Base-by-base conservation (phyloP, 1,284 basidiomycete genomes). In the Trichosporon coremiiforme region DNA sequence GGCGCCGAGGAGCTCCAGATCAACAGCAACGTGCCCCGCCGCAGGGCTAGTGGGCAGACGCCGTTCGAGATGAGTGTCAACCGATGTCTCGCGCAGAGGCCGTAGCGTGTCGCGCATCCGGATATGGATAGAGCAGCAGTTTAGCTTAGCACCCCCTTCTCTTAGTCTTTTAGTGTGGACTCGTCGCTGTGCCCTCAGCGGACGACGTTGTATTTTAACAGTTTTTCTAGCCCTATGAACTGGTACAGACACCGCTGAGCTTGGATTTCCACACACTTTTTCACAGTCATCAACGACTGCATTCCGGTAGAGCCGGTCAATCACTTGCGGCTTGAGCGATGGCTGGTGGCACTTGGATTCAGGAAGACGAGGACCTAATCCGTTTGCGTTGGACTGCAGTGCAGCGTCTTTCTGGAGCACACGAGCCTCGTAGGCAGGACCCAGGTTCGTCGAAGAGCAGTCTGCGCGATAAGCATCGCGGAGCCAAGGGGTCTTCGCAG, bases 1-100 rank as follows among this genome's bases (percentile, higher is more conserved):
- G 70, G 57, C 17, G 57, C 29, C 2, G 57, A 73, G 22, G 66
- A 68, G 66, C 31, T 36, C 17, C 7, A 31, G 31, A n/a, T 47
- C 35, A 55, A 12, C 55, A 41, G 20, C 50, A 38, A 31, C 60
- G 62, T 68, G 68, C 64, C 17, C 29, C 29, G 57, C 29, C 57
- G 57, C 3, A 5, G 57, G 4, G 57, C 57, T 9, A 33, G 29
- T 17, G 79, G 80, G 8, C 76, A 74, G 73, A 78, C 77, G 7
- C 79, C 80, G 47, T 79, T 83, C 65, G 80, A 81, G 74, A 68
- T 80, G 70, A 78, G 76, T 62, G 75, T 79, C 1, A 76, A 78
- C 66, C 74, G 81, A 65, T 78, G 76, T 70, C 22, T 79, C 33
- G 76, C 76, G 9, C 81, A 81, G 71, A 72, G 79, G 55, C 81